A percentile compares a stretch with the other conserved stretches of the same genome.
Evolutionary conservation across 306 rosid species (phyloP).

Genomic region (Cucurbita maxima): DNA sequence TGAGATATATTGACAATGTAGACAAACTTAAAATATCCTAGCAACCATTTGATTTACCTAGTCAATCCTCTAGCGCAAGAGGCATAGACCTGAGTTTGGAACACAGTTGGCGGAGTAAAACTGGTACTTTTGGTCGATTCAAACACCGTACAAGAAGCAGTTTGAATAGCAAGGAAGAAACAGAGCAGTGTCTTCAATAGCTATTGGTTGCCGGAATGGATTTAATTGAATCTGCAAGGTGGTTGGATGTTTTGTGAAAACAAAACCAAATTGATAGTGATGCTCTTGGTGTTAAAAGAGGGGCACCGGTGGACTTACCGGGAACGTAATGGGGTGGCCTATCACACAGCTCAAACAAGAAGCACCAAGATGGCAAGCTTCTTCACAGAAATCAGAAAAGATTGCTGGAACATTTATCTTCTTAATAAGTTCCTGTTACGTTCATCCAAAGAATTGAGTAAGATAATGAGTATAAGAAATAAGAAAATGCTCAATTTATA

Average conservation of each 20-base stretch:
- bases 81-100: neutral
- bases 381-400: conserved; percentile 84
- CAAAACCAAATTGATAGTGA: neutral
- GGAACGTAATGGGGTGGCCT: conserved; percentile 32
- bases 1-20: neutral
- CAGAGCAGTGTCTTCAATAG: conserved; percentile 51
- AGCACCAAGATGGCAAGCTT: conserved; percentile 89
- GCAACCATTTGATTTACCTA: neutral
- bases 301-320: conserved; percentile 28
- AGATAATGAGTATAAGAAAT: neutral
- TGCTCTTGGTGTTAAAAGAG: neutral
- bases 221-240: conserved; percentile 66
- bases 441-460: conserved; percentile 1
- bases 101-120: neutral
- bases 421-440: conserved; percentile 45
- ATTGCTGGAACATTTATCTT: conserved; percentile 43
- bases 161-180: conserved; percentile 84
- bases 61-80: neutral
- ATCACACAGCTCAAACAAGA: conserved; percentile 43
- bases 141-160: conserved; percentile 69
- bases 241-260: neutral
- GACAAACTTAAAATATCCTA: neutral
- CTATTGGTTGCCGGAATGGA: conserved; percentile 84
- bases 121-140: conserved; percentile 12
- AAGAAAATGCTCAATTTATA: neutral